Evolutionary conservation across 2,329 filamentous ascomycete species (phyloP), one percentile per base, ranked within the genome.

Genomic region (Cercospora sp.): DNA sequence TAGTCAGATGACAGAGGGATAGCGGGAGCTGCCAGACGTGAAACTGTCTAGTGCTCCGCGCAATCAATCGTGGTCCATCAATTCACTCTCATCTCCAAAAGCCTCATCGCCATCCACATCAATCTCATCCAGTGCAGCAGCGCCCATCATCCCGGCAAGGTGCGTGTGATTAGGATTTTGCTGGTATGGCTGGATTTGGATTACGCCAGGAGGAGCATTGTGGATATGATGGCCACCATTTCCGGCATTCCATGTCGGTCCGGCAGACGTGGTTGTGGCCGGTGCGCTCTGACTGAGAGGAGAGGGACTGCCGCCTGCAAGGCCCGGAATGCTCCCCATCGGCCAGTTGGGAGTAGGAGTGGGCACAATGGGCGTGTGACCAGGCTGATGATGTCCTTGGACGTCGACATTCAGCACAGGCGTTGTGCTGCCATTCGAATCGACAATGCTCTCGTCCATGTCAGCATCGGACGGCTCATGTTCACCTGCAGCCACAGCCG

Each of bases 21-120:
- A 26, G 10, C 6, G 23, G 9, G 4, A 26, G 59, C 61, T 33
- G 63, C 45, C 65, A 70, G 36, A 16, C 20, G 48, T 53, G 48
- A 53, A 16, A 23, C 13, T 26, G 23, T 7, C 48, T 7, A 16
- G 12, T 53, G 48, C 48, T 10, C 26, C 2, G 13, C 13, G 7
- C 53, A 10, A 58, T 58, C 55, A 59, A 36, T 73, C 70, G n/a
- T 71, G 67, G 31, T 72, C 79, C 77, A 82, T 77, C 66, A 82
- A 78, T 74, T 83, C 82, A 69, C 81, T 83, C 26, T 78, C 81
- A 53, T 83, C 81, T 9, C 80, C 80, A 70, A 82, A 82, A 31
- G 80, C 79, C 42, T 83, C 81, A 58, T 82, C 77, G 51, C 74
- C 77, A 30, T 83, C 81, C 20, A 75, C 72, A 5, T 64, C 62